Conservation (phyloP, 1,284 basidiomycete species). For the Microbotryum violaceum region DNA sequence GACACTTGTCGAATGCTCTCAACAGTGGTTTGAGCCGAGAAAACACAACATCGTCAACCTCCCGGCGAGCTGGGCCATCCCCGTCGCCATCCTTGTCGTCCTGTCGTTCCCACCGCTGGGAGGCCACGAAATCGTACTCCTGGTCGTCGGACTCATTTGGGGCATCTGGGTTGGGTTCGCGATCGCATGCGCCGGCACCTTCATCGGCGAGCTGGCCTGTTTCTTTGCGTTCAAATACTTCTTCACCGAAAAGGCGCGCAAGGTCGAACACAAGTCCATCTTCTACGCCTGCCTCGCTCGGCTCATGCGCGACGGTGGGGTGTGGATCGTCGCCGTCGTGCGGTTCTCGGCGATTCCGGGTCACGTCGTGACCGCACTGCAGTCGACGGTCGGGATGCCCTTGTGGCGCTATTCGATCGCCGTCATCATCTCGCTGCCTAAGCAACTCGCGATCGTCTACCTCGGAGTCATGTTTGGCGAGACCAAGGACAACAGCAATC, state of each 20-base stretch:
- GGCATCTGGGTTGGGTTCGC: constrained; percentile 41
- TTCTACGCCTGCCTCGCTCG: constrained; percentile 41
- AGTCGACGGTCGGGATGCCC: constrained; percentile 24
- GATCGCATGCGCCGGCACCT: constrained; percentile 38
- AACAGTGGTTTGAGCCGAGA: constrained; percentile 21
- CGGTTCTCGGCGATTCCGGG: constrained; percentile 41
- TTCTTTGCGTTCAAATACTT: constrained; percentile 41
- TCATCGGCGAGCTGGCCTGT: constrained; percentile 40
- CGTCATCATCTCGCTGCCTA: constrained; percentile 40
- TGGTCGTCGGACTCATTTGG: constrained; percentile 42
- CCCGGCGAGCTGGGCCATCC: constrained; percentile 38
- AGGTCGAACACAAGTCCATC: constrained; percentile 38
- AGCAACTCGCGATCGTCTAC: constrained; percentile 39
- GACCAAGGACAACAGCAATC: constrained; percentile 1
- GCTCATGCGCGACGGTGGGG: constrained; percentile 40
- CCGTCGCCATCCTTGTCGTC: constrained; percentile 40
- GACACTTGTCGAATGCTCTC: neutral
- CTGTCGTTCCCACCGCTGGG: constrained; percentile 44
- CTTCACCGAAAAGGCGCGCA: constrained; percentile 35
- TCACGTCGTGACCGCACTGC: constrained; percentile 36
- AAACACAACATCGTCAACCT: constrained; percentile 16
- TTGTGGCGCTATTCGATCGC: constrained; percentile 40
- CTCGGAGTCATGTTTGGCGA: constrained; percentile 32
- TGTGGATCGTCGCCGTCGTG: constrained; percentile 36
- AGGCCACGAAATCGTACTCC: constrained; percentile 39